Evolutionary conservation across 352 stramenopile species (phyloP), one percentile per base, ranked within the genome.

Genomic region (Globisporangium spiculum): DNA sequence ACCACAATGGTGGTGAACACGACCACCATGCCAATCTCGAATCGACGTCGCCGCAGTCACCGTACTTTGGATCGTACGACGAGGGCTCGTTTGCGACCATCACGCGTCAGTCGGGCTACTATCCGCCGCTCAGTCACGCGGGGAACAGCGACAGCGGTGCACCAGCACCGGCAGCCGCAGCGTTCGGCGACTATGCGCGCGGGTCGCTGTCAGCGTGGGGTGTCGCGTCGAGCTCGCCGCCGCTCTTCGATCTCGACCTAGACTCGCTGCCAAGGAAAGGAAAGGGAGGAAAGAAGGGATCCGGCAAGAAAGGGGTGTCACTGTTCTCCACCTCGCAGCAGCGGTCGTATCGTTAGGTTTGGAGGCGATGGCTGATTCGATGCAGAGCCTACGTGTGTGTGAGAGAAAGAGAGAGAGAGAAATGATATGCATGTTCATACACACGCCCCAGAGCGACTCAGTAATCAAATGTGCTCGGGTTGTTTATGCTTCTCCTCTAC

Each of bases 31-130:
- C 14, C 5, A 32, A 58, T 5, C 32, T 68, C 4, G n/a, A 63
- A 10, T 81, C 70, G 20, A 57, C 68, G 9, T 64, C 71, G 2
- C 24, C 67, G 3, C 53, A 34, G 27, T 66, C 56, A 4, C 63
- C 65, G 7, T 50, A 50, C 34, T 58, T 72, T 4, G 30, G 53
- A 2, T 41, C 58, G 16, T 71, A 77, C 44, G 53, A 46, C 24
- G 80, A 91, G 38, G 75, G 73, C 6, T 92, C 86, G 1, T 94
- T 93, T 64, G 86, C 84, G 44, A 75, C 74, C 48, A 80, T 92
- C 65, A 94, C 84, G 46, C 72, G 85, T 24, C 83, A 93, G 27
- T 92, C 79, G 18, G 86, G 86, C 18, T 93, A 91, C 70, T 93
- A 89, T 60, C 86, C 86, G 12, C 75, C 75, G 8, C 69, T 94